Evolutionary conservation across 805 yeast species (phyloP).

Genomic region (Kuraishia floccosa): DNA sequence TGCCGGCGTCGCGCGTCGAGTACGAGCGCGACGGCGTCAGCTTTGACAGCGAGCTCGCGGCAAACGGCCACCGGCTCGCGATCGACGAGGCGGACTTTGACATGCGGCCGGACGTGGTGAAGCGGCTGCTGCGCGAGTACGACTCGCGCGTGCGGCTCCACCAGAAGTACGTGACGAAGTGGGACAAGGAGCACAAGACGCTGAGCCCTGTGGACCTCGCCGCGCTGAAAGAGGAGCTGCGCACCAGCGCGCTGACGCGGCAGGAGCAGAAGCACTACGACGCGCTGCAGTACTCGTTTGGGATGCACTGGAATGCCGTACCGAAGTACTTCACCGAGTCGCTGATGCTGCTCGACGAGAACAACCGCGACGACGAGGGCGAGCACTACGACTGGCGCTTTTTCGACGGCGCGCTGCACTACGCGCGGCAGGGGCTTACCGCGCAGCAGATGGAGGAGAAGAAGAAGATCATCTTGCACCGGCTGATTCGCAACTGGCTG

Average conservation of each 20-base stretch:
- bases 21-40: background rate
- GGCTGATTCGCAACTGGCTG: slow-evolving; percentile 39
- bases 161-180: slow-evolving; percentile 1
- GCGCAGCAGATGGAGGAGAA: slow-evolving; percentile 22
- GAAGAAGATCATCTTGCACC: slow-evolving; percentile 22
- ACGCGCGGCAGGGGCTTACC: slow-evolving; percentile 22
- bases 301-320: slow-evolving; percentile 11
- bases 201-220: background rate
- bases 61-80: background rate
- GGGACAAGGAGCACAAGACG: background rate
- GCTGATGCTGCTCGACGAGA: background rate
- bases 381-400: slow-evolving; percentile 40
- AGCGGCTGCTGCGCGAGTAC: slow-evolving; percentile 11
- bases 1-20: slow-evolving; percentile 6
- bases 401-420: slow-evolving; percentile 19
- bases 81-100: background rate
- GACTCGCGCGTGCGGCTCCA: slow-evolving; percentile 6
- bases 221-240: too few species aligned
- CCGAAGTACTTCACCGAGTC: slow-evolving; percentile 26
- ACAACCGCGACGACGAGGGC: slow-evolving; percentile 10
- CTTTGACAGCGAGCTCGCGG: background rate
- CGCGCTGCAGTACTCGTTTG: slow-evolving; percentile 19
- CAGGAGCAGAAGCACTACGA: slow-evolving; percentile 18
- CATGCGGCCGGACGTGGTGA: background rate
- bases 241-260: slow-evolving; percentile 4